A percentile compares a stretch with the other conserved stretches of the same genome.
These are phyloP conservation scores for Annulohypoxylon bovei DNA, from an alignment of 495 filamentous ascomycete species.

Conservation along the genomic window DNA sequence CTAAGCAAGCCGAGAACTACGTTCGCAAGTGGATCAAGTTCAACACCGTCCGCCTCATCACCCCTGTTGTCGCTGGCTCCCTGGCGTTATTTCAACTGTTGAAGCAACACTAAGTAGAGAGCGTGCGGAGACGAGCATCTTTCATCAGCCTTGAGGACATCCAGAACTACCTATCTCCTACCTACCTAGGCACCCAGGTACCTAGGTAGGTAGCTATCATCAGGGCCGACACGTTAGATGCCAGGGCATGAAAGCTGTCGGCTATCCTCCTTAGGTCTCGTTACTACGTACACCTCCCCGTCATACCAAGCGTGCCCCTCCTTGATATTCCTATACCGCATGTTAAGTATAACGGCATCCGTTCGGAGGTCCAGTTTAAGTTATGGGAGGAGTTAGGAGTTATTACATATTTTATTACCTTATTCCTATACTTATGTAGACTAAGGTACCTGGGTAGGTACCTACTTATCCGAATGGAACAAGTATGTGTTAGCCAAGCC, in stretches of 20 bases:
- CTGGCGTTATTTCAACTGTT: conserved; percentile 51
- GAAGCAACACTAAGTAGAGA: conserved; percentile 27
- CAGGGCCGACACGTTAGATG: not conserved
- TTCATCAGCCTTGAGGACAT: not conserved
- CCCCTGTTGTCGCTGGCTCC: conserved; percentile 53
- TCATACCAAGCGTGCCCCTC: not conserved
- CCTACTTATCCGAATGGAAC: not conserved
- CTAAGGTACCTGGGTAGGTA: not conserved
- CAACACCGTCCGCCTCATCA: conserved; percentile 51
- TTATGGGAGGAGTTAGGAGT: not conserved
- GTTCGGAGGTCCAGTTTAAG: not conserved
- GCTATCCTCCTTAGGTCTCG: not conserved
- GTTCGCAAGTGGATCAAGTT: conserved; percentile 51
- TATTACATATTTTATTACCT: not conserved
- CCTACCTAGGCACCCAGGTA: not conserved
- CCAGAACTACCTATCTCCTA: no score
- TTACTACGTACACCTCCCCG: not conserved
- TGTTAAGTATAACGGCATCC: not conserved
- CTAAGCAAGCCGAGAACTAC: conserved; percentile 49
- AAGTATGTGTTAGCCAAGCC: not conserved
- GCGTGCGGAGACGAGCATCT: not conserved
- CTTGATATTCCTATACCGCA: not conserved
- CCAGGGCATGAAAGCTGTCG: not conserved
- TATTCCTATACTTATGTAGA: not conserved
- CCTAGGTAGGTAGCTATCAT: not conserved